Percentiles rank a stretch among this genome's conserved stretches.
Evolutionary conservation across 2,329 filamentous ascomycete genomes (phyloP).

Genomic region (Botryotinia convoluta): DNA sequence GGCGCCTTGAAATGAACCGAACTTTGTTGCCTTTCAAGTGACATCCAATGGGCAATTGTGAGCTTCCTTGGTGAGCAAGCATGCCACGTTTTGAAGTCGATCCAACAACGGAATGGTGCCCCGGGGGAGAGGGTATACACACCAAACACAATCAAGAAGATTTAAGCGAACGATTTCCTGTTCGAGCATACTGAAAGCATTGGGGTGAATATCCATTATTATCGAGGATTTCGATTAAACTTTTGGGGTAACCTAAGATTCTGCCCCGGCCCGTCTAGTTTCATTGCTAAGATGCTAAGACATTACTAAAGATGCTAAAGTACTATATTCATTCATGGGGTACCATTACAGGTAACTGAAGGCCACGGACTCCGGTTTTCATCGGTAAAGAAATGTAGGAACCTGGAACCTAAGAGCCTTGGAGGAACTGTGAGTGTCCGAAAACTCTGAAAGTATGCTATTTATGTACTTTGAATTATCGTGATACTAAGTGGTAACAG

Average conservation of each 20-base stretch:
- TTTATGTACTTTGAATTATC: neutral
- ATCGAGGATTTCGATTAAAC: neutral
- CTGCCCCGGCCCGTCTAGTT: neutral
- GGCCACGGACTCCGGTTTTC: neutral
- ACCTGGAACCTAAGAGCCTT: slow-evolving; percentile 7
- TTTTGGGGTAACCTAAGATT: slow-evolving; percentile 10
- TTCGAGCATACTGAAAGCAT: neutral
- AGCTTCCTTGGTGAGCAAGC: slow-evolving; percentile 16
- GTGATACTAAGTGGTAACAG: neutral
- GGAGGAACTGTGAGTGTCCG: slow-evolving; percentile 11
- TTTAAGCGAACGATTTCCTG: slow-evolving; percentile 8
- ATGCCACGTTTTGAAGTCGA: slow-evolving; percentile 18
- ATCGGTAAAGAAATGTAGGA: neutral
- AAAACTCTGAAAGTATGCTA: neutral
- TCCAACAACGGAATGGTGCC: slow-evolving; percentile 13
- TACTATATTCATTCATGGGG: neutral
- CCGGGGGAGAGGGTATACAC: neutral
- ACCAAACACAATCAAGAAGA: slow-evolving; percentile 16
- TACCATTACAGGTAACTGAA: neutral
- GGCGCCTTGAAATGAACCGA: neutral
- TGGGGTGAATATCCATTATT: neutral
- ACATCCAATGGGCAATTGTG: neutral
- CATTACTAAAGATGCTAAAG: neutral
- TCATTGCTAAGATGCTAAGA: slow-evolving; percentile 9
- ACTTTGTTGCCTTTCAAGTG: slow-evolving; percentile 12